Evolutionary conservation across 306 rosid genomes (phyloP).

Genomic region (Acacia acuminata): DNA sequence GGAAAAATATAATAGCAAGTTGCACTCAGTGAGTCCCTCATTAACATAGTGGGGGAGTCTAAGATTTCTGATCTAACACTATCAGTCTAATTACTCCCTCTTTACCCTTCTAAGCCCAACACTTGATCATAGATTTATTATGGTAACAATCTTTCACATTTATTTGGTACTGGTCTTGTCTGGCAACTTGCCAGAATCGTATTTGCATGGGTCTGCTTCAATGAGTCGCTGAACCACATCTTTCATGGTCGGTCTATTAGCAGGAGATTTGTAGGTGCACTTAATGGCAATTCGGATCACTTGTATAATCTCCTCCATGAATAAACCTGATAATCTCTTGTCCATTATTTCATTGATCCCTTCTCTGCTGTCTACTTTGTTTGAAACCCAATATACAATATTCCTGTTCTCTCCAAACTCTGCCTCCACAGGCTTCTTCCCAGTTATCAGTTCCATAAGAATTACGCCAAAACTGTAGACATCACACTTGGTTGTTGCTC

Average conservation of each 20-base stretch:
- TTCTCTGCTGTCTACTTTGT: slow-evolving; percentile 55
- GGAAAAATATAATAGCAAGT: slow-evolving; percentile 4
- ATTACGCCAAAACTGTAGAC: slow-evolving; percentile 73
- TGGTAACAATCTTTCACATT: slow-evolving; percentile 16
- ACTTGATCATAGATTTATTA: slow-evolving; percentile 23
- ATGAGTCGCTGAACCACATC: slow-evolving; percentile 59
- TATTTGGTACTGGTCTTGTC: slow-evolving; percentile 40
- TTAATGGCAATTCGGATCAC: slow-evolving; percentile 61
- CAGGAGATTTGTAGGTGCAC: slow-evolving; percentile 63
- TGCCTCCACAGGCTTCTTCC: slow-evolving; percentile 68
- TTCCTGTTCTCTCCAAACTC: slow-evolving; percentile 71
- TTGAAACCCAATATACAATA: slow-evolving; percentile 61
- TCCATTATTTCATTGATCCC: slow-evolving; percentile 60
- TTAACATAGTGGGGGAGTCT: neutral
- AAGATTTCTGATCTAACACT: neutral
- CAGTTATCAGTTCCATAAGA: slow-evolving; percentile 67
- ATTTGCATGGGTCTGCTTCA: slow-evolving; percentile 55
- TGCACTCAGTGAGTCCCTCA: slow-evolving; percentile 24
- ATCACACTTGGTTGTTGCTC: slow-evolving; percentile 67
- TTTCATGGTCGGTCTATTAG: slow-evolving; percentile 71
- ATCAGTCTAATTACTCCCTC: neutral
- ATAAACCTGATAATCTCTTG: slow-evolving; percentile 40
- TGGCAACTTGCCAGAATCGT: slow-evolving; percentile 40
- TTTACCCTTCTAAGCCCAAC: slow-evolving; percentile 11
- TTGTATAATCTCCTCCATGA: slow-evolving; percentile 52